Percentiles rank a stretch among this genome's conserved stretches.
Conservation (phyloP, 2,329 filamentous ascomycete genomes). For the Trichophyton schoenleinii region DNA sequence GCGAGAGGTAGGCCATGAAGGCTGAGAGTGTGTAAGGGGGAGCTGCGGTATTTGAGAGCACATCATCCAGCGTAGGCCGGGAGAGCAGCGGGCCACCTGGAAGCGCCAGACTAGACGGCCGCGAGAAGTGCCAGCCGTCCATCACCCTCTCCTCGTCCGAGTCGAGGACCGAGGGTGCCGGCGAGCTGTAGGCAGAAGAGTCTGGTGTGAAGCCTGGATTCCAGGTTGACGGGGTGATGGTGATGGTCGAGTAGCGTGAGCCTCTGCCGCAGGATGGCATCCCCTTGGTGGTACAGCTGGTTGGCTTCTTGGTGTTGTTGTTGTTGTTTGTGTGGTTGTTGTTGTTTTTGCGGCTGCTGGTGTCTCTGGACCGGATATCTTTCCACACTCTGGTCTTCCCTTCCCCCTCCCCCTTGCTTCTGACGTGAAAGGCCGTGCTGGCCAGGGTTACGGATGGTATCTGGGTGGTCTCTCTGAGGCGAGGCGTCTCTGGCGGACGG, state of each 20-base stretch:
- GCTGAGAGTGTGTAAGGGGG: slow-evolving; percentile 82
- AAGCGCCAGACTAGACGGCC: slow-evolving; percentile 33
- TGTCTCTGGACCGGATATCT: slow-evolving; percentile 9
- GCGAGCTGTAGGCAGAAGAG: slow-evolving; percentile 35
- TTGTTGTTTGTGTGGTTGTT: background rate
- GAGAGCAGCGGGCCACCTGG: slow-evolving; percentile 32
- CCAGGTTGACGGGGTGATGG: slow-evolving; percentile 24
- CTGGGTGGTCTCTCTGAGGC: background rate
- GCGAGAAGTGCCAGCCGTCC: slow-evolving; percentile 26
- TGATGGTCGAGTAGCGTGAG: slow-evolving; percentile 14
- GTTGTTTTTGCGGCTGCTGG: too few species aligned
- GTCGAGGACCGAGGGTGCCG: slow-evolving; percentile 31
- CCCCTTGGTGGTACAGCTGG: slow-evolving; percentile 4
- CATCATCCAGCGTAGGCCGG: slow-evolving; percentile 69
- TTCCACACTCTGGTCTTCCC: slow-evolving; percentile 11
- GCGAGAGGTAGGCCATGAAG: slow-evolving; percentile 92
- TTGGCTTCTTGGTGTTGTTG: slow-evolving; percentile 2
- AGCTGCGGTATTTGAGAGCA: slow-evolving; percentile 71
- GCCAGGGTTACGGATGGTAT: background rate
- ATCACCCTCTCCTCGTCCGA: slow-evolving; percentile 29
- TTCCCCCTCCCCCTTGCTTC: slow-evolving; percentile 3
- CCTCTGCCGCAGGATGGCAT: slow-evolving; percentile 22
- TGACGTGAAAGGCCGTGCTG: slow-evolving; percentile 2
- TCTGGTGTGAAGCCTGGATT: slow-evolving; percentile 28
- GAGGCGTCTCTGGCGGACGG: background rate